Evolutionary conservation across 179 eudicot species (phyloP).

Genomic region (Vitellaria paradoxa): DNA sequence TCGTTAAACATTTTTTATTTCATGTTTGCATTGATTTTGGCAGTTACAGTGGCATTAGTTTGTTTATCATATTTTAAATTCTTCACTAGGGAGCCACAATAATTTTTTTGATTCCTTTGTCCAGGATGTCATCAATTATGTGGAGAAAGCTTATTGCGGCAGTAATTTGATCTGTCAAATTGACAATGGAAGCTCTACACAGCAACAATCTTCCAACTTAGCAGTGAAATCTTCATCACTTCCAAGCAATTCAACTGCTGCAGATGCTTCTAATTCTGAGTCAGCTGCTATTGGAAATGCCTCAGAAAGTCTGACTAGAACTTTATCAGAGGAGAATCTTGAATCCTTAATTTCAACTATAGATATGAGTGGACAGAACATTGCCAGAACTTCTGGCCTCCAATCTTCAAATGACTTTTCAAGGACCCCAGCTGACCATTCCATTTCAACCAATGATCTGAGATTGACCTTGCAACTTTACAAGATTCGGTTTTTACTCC

Average conservation of each 20-base stretch:
- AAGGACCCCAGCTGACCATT: constrained; percentile 52
- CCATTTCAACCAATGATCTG: constrained; percentile 54
- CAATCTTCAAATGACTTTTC: constrained; percentile 47
- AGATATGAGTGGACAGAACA: constrained; percentile 60
- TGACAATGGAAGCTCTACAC: constrained; percentile 58
- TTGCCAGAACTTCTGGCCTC: constrained; percentile 46
- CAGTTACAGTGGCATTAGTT: no score
- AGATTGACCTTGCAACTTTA: constrained; percentile 80
- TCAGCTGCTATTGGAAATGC: constrained; percentile 36
- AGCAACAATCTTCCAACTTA: constrained; percentile 48
- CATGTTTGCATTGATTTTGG: no score
- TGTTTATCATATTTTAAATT: no score
- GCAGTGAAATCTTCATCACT: constrained; percentile 57
- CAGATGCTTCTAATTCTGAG: constrained; percentile 62
- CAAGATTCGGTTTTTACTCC: constrained; percentile 71
- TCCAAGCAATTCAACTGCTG: constrained; percentile 44
- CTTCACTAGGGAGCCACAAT: no score
- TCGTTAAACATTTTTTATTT: no score
- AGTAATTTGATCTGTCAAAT: constrained; percentile 51
- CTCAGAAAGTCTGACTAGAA: constrained; percentile 63
- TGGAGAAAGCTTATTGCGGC: constrained; percentile 70
- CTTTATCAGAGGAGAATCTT: constrained; percentile 82
- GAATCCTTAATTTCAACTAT: constrained; percentile 74
- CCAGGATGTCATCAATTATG: constrained; percentile 80
- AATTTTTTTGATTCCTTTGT: constrained; percentile 8